Evolutionary conservation across 78 protist genomes (phyloP).

Genomic region (Speleostelium caveatum): DNA sequence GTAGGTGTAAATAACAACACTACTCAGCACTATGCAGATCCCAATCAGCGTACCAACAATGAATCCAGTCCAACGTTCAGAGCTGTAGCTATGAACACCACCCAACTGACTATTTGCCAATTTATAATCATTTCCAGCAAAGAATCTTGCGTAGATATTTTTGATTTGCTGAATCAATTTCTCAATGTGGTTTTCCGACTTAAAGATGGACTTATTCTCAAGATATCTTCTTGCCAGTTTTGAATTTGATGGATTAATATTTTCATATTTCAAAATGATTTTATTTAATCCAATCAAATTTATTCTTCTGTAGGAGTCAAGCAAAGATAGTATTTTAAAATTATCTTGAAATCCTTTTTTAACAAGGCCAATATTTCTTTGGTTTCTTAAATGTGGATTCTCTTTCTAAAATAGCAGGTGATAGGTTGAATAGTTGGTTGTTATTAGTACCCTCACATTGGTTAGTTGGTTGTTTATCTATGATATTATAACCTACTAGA

Average conservation of each 20-base stretch:
- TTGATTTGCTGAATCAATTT: not conserved
- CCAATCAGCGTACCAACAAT: constrained; percentile 35
- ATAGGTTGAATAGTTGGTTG: not conserved
- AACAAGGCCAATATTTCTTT: constrained; percentile 25
- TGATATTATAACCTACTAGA: constrained; percentile 11
- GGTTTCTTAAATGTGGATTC: not conserved
- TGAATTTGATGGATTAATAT: not conserved
- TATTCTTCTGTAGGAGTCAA: constrained; percentile 15
- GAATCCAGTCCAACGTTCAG: not conserved
- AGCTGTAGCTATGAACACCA: not conserved
- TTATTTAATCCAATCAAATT: constrained; percentile 40
- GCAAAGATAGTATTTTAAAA: constrained; percentile 1
- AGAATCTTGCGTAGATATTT: constrained; percentile 36
- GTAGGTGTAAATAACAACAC: constrained; percentile 14
- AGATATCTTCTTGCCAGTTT: constrained; percentile 11
- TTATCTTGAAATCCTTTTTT: constrained; percentile 38
- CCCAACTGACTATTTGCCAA: constrained; percentile 23
- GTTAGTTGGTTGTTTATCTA: no score
- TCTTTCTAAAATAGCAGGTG: not conserved
- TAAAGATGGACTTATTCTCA: not conserved
- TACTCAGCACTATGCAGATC: constrained; percentile 11
- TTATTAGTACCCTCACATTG: not conserved
- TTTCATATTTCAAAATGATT: constrained; percentile 24
- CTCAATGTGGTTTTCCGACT: not conserved
- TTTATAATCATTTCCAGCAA: constrained; percentile 62